Evolutionary conservation across 768 basidiomycete genomes (phyloP), one percentile per base, ranked within the genome.

Genomic region (Tephrocybe sp.): DNA sequence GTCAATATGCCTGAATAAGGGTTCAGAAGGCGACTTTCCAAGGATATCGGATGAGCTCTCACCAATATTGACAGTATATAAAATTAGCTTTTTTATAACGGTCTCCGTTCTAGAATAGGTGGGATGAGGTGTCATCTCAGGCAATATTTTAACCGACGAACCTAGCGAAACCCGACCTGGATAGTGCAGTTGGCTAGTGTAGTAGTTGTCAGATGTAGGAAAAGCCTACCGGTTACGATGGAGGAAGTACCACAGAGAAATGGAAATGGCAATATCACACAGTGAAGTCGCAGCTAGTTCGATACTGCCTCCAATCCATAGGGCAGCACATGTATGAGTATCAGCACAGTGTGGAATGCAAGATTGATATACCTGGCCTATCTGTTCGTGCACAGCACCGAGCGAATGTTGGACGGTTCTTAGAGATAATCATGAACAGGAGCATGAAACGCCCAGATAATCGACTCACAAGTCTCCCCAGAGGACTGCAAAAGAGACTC

Each of bases 1-100:
- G 51, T 52, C n/a, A 52, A 34, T 19, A 52, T 15, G 9, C 51
- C 51, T 52, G 19, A 7, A 8, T 15, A n/a, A 22, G 0, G 3
- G 4, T 21, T 16, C 21, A 27, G 34, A 9, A 31, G 22, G 9
- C n/a, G 36, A 11, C 13, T 12, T 9, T 2, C 12, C 28, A 1
- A 38, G 21, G 13, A 1, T 6, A 30, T 19, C 15, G 16, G 5
- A 1, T 5, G 32, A 11, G 1, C 16, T 6, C 51, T 30, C 9
- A 52, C 51, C 51, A 36, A 52, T 52, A 36, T 52, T 52, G 9
- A 52, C 40, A 6, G 51, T 52, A 9, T 52, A 52, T 8, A 52
- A 27, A n/a, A 52, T 52, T 21, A 52, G 12, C 18, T 52, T 52
- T 19, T 52, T 52, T 1, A 52, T 34, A 6, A 52, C 51, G 2